These are phyloP conservation scores for Kwoniella bestiolae DNA, from an alignment of 768 basidiomycete genomes.

Conservation along the genomic window DNA sequence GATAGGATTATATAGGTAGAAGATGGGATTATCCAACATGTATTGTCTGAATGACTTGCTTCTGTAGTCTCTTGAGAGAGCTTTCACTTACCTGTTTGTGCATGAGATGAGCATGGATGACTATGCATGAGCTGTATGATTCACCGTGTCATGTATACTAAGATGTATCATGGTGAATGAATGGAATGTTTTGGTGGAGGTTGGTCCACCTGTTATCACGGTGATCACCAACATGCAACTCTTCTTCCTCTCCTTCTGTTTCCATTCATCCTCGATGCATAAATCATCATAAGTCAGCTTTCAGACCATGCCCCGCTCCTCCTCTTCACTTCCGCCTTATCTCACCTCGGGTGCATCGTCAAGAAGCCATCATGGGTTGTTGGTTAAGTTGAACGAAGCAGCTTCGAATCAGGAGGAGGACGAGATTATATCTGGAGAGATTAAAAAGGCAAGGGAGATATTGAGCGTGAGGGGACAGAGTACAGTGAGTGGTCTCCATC, in stretches of 20 bases:
- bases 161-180: too few species aligned
- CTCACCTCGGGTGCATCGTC: slow-evolving; percentile 50
- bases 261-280: not conserved
- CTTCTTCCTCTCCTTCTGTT: not conserved
- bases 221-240: not conserved
- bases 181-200: slow-evolving; percentile 6
- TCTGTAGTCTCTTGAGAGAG: not conserved
- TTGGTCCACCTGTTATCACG: not conserved
- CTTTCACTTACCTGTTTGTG: too few species aligned
- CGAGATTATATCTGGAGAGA: slow-evolving; percentile 27
- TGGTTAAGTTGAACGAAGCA: slow-evolving; percentile 40
- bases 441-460: slow-evolving; percentile 20
- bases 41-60: not conserved
- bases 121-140: too few species aligned
- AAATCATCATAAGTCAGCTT: not conserved
- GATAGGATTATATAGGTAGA: slow-evolving; percentile 3
- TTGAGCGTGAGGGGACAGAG: slow-evolving; percentile 18
- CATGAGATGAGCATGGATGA: too few species aligned
- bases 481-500: slow-evolving; percentile 20
- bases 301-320: slow-evolving; percentile 11
- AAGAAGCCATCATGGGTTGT: slow-evolving; percentile 45
- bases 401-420: slow-evolving; percentile 38
- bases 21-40: not conserved
- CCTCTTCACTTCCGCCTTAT: slow-evolving; percentile 37
- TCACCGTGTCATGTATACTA: too few species aligned